Base-by-base conservation (phyloP, 306 rosid genomes). In the Prosopis cineraria region DNA sequence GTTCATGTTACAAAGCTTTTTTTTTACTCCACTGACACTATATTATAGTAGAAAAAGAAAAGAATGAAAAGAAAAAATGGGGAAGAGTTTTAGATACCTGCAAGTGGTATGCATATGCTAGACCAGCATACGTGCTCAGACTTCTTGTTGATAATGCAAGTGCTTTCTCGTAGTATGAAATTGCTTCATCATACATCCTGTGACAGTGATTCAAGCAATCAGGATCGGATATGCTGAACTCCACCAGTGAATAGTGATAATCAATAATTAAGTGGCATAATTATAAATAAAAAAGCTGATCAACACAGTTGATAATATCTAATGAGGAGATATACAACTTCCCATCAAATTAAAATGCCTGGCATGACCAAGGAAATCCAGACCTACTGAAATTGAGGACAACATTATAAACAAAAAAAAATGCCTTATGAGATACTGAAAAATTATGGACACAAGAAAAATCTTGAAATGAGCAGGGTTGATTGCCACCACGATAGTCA, bases 111-210 rank as follows among this genome's bases (percentile, higher is more conserved):
- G 98, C 87, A 85, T 95, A 95, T 48, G 99, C 99, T 80, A 95
- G 97, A 79, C 98, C 99, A 11, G 97, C 94, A 86, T 95, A 95
- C 75, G 96, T 91, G 85, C 98, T 93, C 87, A 90, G 86, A 79
- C 97, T 91, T 85, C 84, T 89, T 27, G 97, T 84, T 73, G 98
- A 89, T 59, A 95, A 84, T 60, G 93, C 85, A 76, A 95, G 97
- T 74, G 99, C 99, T 89, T 93, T 93, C 80, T 91, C 99, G 33
- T 93, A 95, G 82, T 84, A 87, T 36, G 86, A 75, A 84, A 95
- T 88, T 76, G 99, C 98, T 88, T 93, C 91, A 37, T 58, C 64
- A 76, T 89, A 91, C 88, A 85, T 81, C 89, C 99, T 95, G 87
- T 73, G 64, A 85, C 50, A 62, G 63, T 70, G 41, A 59, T 71